Base-by-base conservation (phyloP, 2,329 filamentous ascomycete genomes). In the Xylaria sp. region DNA sequence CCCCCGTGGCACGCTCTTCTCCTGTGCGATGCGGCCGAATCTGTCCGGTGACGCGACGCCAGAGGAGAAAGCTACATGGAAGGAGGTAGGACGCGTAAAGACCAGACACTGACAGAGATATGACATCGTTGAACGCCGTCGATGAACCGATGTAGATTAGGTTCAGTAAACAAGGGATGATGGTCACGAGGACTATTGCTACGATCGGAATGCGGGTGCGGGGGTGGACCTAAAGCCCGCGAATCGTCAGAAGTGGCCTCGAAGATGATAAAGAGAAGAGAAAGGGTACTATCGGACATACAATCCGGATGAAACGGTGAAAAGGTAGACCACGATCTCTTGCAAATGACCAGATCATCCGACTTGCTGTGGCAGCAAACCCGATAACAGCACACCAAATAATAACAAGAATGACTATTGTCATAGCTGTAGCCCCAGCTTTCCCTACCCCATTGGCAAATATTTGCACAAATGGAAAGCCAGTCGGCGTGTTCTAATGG, bases 261-360 rank as follows among this genome's bases (percentile, higher is more conserved):
- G 23, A 41, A 9, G 3, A 15, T 4, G 37, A 13, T 9, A 28
- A 8, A 25, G 25, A 37, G 46, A 32, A 48, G 28, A 10, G 28
- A 18, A 37, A 8, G 37, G 1, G 5, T 8, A 15, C 20, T 60
- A 7, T 18, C 2, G 9, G 28, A 64, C 69, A 52, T 18, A 71
- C 71, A 65, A 70, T 73, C 57, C 65, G 61, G 48, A 73, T 69
- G 46, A 48, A 55, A 1, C 41, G 39, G n/a, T 69, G 67, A 34
- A 72, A 70, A 25, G 72, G 72, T 44, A 69, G 34, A 32, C 70
- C 72, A 25, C 62, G 68, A 41, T 73, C 72, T 63, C 72, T 65
- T 52, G 70, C 72, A 52, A 73, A 73, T 46, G 70, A 69, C 72
- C 70, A 73, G 4, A 28, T 51, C 72, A 72, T 72, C 6, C 70